Evolutionary conservation across 371 early-diverging fungal genomes (phyloP).

Genomic region (Syncephalastrum contaminatum): DNA sequence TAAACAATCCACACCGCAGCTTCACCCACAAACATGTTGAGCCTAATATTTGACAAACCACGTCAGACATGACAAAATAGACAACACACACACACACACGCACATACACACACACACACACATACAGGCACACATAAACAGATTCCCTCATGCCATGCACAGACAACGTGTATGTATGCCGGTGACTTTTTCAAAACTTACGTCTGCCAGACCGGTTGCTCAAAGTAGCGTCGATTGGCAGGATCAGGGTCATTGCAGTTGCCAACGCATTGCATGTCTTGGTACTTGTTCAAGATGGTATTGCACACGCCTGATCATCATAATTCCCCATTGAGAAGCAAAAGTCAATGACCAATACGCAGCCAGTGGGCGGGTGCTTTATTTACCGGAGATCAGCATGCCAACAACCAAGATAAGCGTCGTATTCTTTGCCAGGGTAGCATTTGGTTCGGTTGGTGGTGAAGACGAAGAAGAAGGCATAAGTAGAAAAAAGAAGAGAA

Average conservation of each 20-base stretch:
- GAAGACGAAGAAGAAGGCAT: slow-evolving; percentile 7
- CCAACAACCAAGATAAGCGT: slow-evolving; percentile 63
- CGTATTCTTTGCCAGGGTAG: slow-evolving; percentile 4
- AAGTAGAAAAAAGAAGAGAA: background rate
- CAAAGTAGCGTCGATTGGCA: slow-evolving; percentile 72
- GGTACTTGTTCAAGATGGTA: slow-evolving; percentile 82
- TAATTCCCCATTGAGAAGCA: background rate
- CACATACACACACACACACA: background rate
- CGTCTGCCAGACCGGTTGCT: slow-evolving; percentile 98
- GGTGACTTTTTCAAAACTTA: slow-evolving; percentile 17
- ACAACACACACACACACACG: background rate
- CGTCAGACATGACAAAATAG: background rate
- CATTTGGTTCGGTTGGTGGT: background rate
- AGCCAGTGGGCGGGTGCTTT: background rate
- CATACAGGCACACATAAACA: background rate
- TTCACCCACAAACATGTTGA: slow-evolving; percentile 97
- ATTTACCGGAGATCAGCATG: slow-evolving; percentile 78
- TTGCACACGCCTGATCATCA: slow-evolving; percentile 59
- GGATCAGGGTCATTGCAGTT: slow-evolving; percentile 84
- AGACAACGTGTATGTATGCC: background rate
- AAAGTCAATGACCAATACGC: background rate
- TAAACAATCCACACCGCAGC: slow-evolving; percentile 50
- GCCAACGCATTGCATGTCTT: slow-evolving; percentile 86
- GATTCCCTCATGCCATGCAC: background rate
- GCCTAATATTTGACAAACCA: slow-evolving; percentile 15